Conservation (phyloP, 305 asterid genomes). For the Fraxinus greggii region DNA sequence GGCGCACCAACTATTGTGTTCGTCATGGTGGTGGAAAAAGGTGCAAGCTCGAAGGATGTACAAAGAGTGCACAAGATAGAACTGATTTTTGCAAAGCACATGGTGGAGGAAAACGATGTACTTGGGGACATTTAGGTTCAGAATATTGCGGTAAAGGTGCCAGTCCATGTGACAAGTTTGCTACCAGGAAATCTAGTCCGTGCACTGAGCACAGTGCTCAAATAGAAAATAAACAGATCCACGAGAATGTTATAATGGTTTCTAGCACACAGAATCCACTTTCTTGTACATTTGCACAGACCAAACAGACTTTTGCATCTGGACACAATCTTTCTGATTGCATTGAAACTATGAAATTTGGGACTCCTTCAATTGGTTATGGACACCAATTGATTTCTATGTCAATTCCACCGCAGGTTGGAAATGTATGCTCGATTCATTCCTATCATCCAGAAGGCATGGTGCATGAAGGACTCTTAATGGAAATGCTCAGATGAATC, state of each 20-base stretch:
- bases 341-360: not conserved
- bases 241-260: slow-evolving; percentile 13
- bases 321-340: not conserved
- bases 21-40: slow-evolving; percentile 77
- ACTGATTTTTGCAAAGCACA: not conserved
- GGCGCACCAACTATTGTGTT: slow-evolving; percentile 58
- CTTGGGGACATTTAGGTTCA: slow-evolving; percentile 46
- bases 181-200: slow-evolving; percentile 55
- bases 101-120: slow-evolving; percentile 55
- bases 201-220: slow-evolving; percentile 52
- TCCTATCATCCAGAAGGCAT: slow-evolving; percentile 66
- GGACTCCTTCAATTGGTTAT: not conserved
- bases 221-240: slow-evolving; percentile 28
- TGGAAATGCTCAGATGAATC: slow-evolving; percentile 52
- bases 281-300: slow-evolving; percentile 19
- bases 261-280: slow-evolving; percentile 13
- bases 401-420: slow-evolving; percentile 14
- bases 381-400: not conserved
- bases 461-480: slow-evolving; percentile 67
- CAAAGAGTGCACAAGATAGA: not conserved
- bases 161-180: slow-evolving; percentile 53
- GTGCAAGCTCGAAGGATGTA: not conserved
- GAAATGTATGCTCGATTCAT: slow-evolving; percentile 25
- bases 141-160: slow-evolving; percentile 26
- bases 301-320: not conserved